Percentiles rank a stretch among this genome's conserved stretches.
Evolutionary conservation across 2,329 filamentous ascomycete genomes (phyloP).

Genomic region (Fusarium illudens): DNA sequence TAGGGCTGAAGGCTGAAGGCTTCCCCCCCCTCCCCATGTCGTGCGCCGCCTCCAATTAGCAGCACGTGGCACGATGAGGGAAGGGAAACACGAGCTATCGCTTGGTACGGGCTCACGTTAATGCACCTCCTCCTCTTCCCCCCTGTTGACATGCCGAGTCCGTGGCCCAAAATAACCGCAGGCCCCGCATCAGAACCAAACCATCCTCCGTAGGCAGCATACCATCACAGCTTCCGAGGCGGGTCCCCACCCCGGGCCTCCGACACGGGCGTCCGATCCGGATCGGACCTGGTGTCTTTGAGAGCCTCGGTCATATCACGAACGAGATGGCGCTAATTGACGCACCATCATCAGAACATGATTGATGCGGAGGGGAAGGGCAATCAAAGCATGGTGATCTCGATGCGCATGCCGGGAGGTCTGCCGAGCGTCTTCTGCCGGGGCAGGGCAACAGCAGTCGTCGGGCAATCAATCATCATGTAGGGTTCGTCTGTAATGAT

Average conservation of each 20-base stretch:
- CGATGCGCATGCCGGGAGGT: background rate
- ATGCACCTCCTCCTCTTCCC: slow-evolving; percentile 13
- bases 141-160: slow-evolving; percentile 31
- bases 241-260: slow-evolving; percentile 35
- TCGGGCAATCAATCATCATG: no score
- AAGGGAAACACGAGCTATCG: slow-evolving; percentile 34
- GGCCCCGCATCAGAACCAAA: slow-evolving; percentile 29
- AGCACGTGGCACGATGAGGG: slow-evolving; percentile 29
- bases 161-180: slow-evolving; percentile 37
- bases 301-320: slow-evolving; percentile 20
- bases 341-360: slow-evolving; percentile 1
- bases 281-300: slow-evolving; percentile 9
- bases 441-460: background rate
- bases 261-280: slow-evolving; percentile 35
- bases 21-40: slow-evolving; percentile 11
- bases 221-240: slow-evolving; percentile 29
- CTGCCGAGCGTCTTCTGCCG: background rate
- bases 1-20: slow-evolving; percentile 35
- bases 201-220: slow-evolving; percentile 15
- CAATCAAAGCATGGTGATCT: background rate
- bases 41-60: slow-evolving; percentile 17
- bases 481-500: background rate
- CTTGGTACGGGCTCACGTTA: slow-evolving; percentile 23
- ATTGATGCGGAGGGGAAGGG: background rate
- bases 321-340: slow-evolving; percentile 9